These are phyloP conservation scores for Umbilicaria muhlenbergii DNA, from an alignment of 495 filamentous ascomycete species.

Conservation along the genomic window DNA sequence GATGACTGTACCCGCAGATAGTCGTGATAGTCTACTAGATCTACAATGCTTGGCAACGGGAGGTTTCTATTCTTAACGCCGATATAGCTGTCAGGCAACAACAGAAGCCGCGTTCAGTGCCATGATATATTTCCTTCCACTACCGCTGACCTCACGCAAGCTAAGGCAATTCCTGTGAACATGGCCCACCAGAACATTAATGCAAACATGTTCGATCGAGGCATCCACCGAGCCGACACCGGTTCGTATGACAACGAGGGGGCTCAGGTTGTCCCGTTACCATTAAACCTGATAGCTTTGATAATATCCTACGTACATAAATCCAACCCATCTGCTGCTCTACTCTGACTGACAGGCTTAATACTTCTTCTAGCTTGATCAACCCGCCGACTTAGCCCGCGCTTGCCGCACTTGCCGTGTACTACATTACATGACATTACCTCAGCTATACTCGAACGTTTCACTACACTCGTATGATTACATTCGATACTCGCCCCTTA, in stretches of 20 bases:
- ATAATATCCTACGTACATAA: constrained; percentile 36
- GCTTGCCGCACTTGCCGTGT: constrained; percentile 44
- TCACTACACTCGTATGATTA: constrained; percentile 42
- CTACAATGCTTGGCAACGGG: too few species aligned
- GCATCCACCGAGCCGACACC: constrained; percentile 10
- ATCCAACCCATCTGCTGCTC: neutral
- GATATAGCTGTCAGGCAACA: too few species aligned
- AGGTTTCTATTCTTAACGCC: too few species aligned
- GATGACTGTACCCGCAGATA: too few species aligned
- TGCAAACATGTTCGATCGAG: constrained; percentile 30
- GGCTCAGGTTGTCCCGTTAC: constrained; percentile 27
- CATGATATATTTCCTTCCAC: too few species aligned
- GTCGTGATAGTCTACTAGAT: too few species aligned
- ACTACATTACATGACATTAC: constrained; percentile 49
- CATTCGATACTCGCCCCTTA: constrained; percentile 35
- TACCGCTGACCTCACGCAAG: too few species aligned
- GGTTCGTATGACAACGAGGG: neutral
- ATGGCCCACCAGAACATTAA: too few species aligned
- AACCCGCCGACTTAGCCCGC: constrained; percentile 39
- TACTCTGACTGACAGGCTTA: constrained; percentile 1
- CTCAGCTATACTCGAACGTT: constrained; percentile 41
- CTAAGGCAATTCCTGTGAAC: too few species aligned
- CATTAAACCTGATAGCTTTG: constrained; percentile 40
- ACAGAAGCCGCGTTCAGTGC: too few species aligned
- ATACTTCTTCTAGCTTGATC: constrained; percentile 27